Evolutionary conservation across 176 grass and related monocot species (phyloP), one percentile per base, ranked within the genome.

Genomic region (Avena eriantha): DNA sequence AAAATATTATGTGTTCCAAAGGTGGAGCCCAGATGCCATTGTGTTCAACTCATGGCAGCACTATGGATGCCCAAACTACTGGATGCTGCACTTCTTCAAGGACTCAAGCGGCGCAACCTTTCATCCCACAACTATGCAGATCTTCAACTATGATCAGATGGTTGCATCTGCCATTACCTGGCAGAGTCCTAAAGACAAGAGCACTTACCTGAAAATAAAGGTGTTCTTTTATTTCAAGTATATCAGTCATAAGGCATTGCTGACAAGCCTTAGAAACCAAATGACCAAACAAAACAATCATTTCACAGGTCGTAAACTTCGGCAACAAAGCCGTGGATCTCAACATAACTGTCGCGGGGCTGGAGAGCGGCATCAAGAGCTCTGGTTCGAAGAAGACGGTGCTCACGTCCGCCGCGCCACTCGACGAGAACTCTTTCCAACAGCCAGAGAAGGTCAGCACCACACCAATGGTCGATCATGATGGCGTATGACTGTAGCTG

Each of bases 1-100:
- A 57, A 43, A 31, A 36, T 26, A 50, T 65, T 31, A 10, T 70
- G 33, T 77, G 51, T 31, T 47, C 35, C 7, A 46, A 65, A 95
- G 88, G 78, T 95, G 96, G 96, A 98, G 54, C 78, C 96, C 91
- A 76, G 96, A 95, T 65, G 89, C 95, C 69, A 93, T 98, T 46
- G 93, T 98, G 26, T 98, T 95, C 80, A 92, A 98, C 77, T 95
- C 93, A 26, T 89, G 91, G 87, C 95, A 95, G 84, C 71, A 84
- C 80, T 98, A 95, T 68, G 95, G 95, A 86, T 93, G 93, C 60
- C 95, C 95, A 55, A 98, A 92, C 88, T 98, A 98, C 26, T 95
- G 93, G 92, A 92, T 98, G 87, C 85, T 94, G 51, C 90, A 89
- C 16, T 97, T 92, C 72, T 97, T 97, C 78, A 97, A 90, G 89